Evolutionary conservation across 176 grass and related monocot species (phyloP).

Genomic region (Alopecurus myosuroides): DNA sequence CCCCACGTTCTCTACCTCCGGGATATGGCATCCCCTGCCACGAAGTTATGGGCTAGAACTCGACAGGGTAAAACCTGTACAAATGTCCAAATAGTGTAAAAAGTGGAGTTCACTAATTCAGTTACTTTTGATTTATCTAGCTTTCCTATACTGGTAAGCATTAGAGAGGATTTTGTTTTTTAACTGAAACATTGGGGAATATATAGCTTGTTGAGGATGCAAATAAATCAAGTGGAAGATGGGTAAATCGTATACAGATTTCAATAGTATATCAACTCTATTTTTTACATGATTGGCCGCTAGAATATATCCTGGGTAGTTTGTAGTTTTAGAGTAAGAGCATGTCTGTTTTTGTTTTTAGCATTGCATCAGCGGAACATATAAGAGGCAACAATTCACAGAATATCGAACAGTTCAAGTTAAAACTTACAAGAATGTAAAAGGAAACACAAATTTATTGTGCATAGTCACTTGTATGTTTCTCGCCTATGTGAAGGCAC

Average conservation of each 20-base stretch:
- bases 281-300: constrained; percentile 4
- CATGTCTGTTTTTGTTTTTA: neutral
- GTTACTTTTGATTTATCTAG: neutral
- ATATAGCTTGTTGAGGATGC: neutral
- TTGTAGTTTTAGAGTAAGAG: constrained; percentile 5
- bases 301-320: neutral
- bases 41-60: too few species aligned
- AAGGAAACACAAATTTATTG: neutral
- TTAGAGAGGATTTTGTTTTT: neutral
- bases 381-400: neutral
- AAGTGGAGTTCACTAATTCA: neutral
- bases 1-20: too few species aligned
- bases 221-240: constrained; percentile 22
- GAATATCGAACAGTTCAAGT: neutral
- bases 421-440: neutral
- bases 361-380: constrained; percentile 4
- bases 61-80: neutral
- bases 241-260: neutral
- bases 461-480: neutral
- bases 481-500: too few species aligned
- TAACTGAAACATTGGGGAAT: neutral
- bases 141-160: neutral
- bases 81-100: neutral
- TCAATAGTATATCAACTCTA: neutral
- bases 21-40: too few species aligned